A percentile compares a stretch with the other conserved stretches of the same genome.
Conservation (phyloP, 208 protist genomes). For the Kentomonas sorsogonicus region DNA sequence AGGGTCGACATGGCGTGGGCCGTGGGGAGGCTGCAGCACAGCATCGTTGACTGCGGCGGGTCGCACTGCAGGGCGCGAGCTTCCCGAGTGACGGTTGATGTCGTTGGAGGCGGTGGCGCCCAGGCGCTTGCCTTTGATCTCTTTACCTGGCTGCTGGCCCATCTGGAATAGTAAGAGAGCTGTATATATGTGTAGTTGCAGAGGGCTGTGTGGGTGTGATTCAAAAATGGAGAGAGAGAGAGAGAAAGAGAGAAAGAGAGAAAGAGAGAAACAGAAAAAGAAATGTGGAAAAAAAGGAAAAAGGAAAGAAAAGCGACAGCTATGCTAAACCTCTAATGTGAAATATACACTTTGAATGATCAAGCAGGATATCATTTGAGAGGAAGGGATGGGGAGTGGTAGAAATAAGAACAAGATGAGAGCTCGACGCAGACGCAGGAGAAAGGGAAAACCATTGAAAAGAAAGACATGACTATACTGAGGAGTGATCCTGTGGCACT, state of each 20-base stretch:
- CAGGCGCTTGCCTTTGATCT: slow-evolving; percentile 1
- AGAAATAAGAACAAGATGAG: background rate
- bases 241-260: slow-evolving; percentile 13
- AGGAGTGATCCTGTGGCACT: too few relatives aligned
- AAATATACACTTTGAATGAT: background rate
- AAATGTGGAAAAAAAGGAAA: slow-evolving; percentile 4
- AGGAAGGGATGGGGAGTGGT: background rate
- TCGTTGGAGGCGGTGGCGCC: background rate
- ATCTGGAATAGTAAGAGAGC: background rate
- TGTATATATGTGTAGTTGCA: background rate
- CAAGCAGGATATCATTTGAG: background rate
- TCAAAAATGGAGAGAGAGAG: background rate
- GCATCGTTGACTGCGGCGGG: slow-evolving; percentile 34
- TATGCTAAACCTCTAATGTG: background rate
- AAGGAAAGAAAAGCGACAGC: slow-evolving; percentile 6
- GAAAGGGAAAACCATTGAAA: slow-evolving; percentile 4
- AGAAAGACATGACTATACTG: too few relatives aligned
- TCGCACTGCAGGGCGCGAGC: slow-evolving; percentile 28
- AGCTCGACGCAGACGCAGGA: background rate
- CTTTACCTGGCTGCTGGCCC: background rate
- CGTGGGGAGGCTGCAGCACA: slow-evolving; percentile 24
- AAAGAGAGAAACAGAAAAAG: background rate
- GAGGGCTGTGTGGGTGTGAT: background rate
- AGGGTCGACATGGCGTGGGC: slow-evolving; percentile 20
- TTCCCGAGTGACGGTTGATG: background rate